A percentile compares a stretch with the other conserved stretches of the same genome.
phyloP scores from a whole-genome alignment of 2,329 filamentous ascomycete species.

The Furcasterigmium furcatum region DNA sequence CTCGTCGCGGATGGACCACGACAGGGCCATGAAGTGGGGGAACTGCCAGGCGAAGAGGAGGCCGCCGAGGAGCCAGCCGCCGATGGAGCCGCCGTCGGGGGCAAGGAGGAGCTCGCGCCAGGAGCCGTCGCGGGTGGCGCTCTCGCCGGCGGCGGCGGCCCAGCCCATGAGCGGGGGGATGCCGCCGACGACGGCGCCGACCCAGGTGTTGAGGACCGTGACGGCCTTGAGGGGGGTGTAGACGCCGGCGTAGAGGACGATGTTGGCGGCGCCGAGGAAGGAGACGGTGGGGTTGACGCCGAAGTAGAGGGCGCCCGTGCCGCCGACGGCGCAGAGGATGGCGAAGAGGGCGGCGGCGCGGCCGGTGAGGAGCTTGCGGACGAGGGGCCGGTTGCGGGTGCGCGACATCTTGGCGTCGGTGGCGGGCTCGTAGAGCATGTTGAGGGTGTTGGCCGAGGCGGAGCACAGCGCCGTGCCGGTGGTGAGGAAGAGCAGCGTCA shows the following conservation, averaged over 20 bases:
- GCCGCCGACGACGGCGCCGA: slow-evolving; percentile 86
- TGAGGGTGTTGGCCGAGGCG: slow-evolving; percentile 90
- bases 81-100: slow-evolving; percentile 56
- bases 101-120: slow-evolving; percentile 77
- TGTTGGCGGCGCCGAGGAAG: slow-evolving; percentile 79
- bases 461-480: slow-evolving; percentile 83
- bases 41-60: slow-evolving; percentile 96
- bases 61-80: slow-evolving; percentile 84
- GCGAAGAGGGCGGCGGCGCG: slow-evolving; percentile 77
- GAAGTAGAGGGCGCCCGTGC: slow-evolving; percentile 73
- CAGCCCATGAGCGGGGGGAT: slow-evolving; percentile 98
- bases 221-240: slow-evolving; percentile 93
- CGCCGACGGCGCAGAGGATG: slow-evolving; percentile 63
- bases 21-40: slow-evolving; percentile 94
- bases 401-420: slow-evolving; percentile 91
- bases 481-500: slow-evolving; percentile 91
- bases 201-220: slow-evolving; percentile 88
- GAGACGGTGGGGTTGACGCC: slow-evolving; percentile 95
- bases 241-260: slow-evolving; percentile 81
- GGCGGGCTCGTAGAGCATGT: slow-evolving; percentile 92
- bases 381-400: slow-evolving; percentile 87
- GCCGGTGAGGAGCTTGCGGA: slow-evolving; percentile 72
- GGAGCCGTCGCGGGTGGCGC: slow-evolving; percentile 69
- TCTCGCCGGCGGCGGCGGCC: slow-evolving; percentile 90
- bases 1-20: slow-evolving; percentile 84